Conservation (phyloP, 345 rosid species). For the Litchi chinensis region DNA sequence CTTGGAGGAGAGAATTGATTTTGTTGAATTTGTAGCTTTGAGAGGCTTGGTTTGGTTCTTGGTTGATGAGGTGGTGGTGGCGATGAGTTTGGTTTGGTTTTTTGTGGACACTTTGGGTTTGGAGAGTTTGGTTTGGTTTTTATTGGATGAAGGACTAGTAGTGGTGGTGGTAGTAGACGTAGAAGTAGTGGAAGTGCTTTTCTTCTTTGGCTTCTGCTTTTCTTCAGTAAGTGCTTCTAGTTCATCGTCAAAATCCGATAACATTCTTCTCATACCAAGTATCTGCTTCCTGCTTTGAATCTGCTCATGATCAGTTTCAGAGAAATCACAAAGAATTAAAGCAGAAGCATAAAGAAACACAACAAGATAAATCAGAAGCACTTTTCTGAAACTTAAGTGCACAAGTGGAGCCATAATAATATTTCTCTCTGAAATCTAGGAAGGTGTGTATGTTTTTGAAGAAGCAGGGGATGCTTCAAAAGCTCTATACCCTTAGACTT, state of each 20-base stretch:
- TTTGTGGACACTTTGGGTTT: conserved; percentile 38
- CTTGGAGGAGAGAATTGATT: conserved; percentile 27
- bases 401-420: conserved; percentile 42
- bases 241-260: conserved; percentile 37
- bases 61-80: conserved; percentile 19
- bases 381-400: conserved; percentile 49
- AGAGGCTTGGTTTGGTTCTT: conserved; percentile 61
- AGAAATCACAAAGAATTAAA: conserved; percentile 32
- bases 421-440: conserved; percentile 2
- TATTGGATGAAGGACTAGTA: conserved; percentile 16
- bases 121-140: conserved; percentile 60
- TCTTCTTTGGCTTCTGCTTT: conserved; percentile 44
- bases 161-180: conserved; percentile 4
- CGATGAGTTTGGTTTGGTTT: conserved; percentile 50
- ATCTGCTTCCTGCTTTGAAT: conserved; percentile 31
- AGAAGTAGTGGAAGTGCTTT: conserved; percentile 23
- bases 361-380: conserved; percentile 42
- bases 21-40: conserved; percentile 50
- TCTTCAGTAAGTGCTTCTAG: conserved; percentile 37
- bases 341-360: conserved; percentile 39
- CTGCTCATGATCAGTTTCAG: conserved; percentile 29
- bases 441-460: conserved; percentile 21
- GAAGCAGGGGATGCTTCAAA: conserved; percentile 27
- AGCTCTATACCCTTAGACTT: conserved; percentile 9
- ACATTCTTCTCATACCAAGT: conserved; percentile 38